A percentile compares a stretch with the other conserved stretches of the same genome.
Conservation (phyloP, 192 early-diverging fungal species). For the Gaertneriomyces semiglobifer region DNA sequence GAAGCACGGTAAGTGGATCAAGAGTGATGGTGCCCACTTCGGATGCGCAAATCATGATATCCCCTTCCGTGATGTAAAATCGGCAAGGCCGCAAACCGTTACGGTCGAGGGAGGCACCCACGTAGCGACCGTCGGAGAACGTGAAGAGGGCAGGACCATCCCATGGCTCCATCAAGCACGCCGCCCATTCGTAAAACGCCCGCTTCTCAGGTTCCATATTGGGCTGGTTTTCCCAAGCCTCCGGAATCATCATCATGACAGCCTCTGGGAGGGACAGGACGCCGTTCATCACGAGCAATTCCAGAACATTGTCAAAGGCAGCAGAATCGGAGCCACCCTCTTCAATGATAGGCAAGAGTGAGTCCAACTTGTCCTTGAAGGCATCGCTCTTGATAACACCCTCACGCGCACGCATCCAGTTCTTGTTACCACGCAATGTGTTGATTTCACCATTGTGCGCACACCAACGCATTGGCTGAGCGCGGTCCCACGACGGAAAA, state of each 20-base stretch:
- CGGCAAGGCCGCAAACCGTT: constrained; percentile 98
- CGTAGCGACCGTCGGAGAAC: constrained; percentile 94
- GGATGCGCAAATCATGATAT: constrained; percentile 96
- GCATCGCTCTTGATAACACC: constrained; percentile 84
- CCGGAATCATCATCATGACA: constrained; percentile 98
- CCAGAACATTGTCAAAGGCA: constrained; percentile 94
- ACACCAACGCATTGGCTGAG: constrained; percentile 96
- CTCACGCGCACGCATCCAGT: constrained; percentile 99
- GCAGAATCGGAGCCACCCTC: constrained; percentile 95
- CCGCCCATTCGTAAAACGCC: constrained; percentile 97
- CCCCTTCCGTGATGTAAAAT: constrained; percentile 88
- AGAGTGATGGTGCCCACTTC: constrained; percentile 91
- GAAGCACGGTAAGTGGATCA: constrained; percentile 71
- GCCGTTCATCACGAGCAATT: constrained; percentile 89
- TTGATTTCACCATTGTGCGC: constrained; percentile 99
- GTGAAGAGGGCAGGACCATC: constrained; percentile 98
- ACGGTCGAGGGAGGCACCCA: constrained; percentile 96
- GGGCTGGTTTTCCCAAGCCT: constrained; percentile 93
- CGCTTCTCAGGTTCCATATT: constrained; percentile 81
- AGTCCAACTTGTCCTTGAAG: constrained; percentile 73
- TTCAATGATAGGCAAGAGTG: constrained; percentile 91
- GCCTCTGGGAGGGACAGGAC: constrained; percentile 89
- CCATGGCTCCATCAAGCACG: constrained; percentile 97
- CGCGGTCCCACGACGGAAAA: constrained; percentile 98
- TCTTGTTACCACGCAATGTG: constrained; percentile 97